Evolutionary conservation across 345 rosid genomes (phyloP).

Genomic region (Arabis alpina): DNA sequence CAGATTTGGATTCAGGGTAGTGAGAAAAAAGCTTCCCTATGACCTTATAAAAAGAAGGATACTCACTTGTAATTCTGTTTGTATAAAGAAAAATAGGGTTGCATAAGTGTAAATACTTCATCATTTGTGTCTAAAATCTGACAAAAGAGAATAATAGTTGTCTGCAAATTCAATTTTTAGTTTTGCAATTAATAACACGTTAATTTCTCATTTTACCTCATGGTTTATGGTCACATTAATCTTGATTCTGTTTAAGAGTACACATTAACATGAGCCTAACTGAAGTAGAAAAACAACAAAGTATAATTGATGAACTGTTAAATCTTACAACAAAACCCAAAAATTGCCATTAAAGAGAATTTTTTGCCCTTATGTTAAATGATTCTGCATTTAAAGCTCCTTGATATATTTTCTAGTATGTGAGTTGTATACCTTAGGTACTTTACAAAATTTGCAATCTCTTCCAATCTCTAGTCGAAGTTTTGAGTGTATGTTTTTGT

Average conservation of each 20-base stretch:
- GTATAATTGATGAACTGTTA: neutral
- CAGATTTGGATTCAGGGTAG: slow-evolving; percentile 35
- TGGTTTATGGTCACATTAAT: too few species aligned
- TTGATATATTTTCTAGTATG: slow-evolving; percentile 3
- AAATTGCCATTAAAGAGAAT: neutral
- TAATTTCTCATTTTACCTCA: neutral
- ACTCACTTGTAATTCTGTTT: slow-evolving; percentile 33
- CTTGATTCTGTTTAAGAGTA: neutral
- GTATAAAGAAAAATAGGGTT: slow-evolving; percentile 33
- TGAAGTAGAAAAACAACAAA: neutral
- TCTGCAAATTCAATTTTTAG: slow-evolving; percentile 14
- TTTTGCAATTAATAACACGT: slow-evolving; percentile 11
- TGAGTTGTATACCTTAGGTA: slow-evolving; percentile 32
- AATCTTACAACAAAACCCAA: neutral
- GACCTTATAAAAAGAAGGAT: slow-evolving; percentile 31
- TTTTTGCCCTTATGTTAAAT: neutral
- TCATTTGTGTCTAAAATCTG: slow-evolving; percentile 35
- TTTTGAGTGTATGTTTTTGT: neutral
- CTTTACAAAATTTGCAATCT: slow-evolving; percentile 32
- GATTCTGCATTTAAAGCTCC: neutral
- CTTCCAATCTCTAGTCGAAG: neutral
- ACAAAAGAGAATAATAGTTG: slow-evolving; percentile 9
- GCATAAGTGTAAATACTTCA: slow-evolving; percentile 35
- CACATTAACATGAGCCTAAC: neutral
- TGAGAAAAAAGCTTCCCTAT: slow-evolving; percentile 10